Percentiles rank a stretch among this genome's conserved stretches.
phyloP scores from a whole-genome alignment of 441 rosid species.

The Croton laevigatus region DNA sequence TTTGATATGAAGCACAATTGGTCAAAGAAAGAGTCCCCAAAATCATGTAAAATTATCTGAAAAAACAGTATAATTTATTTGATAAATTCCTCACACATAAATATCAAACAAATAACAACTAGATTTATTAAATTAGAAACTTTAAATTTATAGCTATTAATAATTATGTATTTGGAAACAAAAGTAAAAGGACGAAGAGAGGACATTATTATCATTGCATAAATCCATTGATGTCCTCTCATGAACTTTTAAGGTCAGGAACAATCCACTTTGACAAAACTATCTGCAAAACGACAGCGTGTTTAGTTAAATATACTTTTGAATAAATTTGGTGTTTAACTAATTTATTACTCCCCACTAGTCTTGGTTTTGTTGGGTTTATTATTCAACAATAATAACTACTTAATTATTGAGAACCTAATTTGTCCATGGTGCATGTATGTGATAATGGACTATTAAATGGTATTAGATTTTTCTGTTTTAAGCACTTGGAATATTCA shows the following conservation, averaged over 20 bases:
- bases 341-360: constrained; percentile 9
- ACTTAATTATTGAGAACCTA: constrained; percentile 22
- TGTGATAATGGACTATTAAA: not conserved
- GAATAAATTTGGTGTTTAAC: not conserved
- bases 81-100: too few relatives aligned
- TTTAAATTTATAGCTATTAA: not conserved
- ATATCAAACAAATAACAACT: too few relatives aligned
- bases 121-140: not conserved
- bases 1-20: not conserved
- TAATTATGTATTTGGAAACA: not conserved
- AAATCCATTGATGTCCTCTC: not conserved
- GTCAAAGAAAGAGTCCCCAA: not conserved
- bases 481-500: too few relatives aligned
- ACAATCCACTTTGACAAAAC: not conserved
- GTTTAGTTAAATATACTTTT: constrained; percentile 17
- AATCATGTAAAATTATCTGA: not conserved
- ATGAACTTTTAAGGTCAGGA: not conserved
- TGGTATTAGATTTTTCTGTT: too few relatives aligned
- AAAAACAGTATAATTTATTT: not conserved
- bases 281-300: constrained; percentile 6
- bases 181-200: not conserved
- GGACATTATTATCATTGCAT: not conserved
- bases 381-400: constrained; percentile 9
- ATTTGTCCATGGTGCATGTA: constrained; percentile 26
- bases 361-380: constrained; percentile 11